Conservation (phyloP, 2,329 filamentous ascomycete species). For the Aspergillus piperis region DNA sequence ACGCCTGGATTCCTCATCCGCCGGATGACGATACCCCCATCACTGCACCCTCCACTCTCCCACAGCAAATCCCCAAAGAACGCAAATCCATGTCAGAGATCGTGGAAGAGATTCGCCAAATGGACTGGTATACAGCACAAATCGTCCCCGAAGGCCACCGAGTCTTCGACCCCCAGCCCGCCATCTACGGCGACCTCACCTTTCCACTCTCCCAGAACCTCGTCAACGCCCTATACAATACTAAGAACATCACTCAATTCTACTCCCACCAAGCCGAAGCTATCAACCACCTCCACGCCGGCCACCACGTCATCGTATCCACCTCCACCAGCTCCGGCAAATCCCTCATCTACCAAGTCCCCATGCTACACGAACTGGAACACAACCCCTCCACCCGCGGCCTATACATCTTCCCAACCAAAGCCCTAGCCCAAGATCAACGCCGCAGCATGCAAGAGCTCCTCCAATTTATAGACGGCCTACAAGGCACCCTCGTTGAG, state of each 20-base stretch:
- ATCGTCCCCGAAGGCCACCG: constrained; percentile 92
- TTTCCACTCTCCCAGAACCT: constrained; percentile 87
- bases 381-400: constrained; percentile 74
- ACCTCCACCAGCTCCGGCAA: constrained; percentile 97
- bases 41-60: constrained; percentile 52
- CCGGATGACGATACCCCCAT: constrained; percentile 45
- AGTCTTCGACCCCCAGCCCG: constrained; percentile 81
- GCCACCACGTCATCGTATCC: constrained; percentile 84
- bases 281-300: constrained; percentile 81
- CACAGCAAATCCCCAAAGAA: constrained; percentile 74
- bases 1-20: constrained; percentile 64
- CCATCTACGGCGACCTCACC: constrained; percentile 78
- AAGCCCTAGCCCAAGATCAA: constrained; percentile 94
- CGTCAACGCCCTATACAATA: constrained; percentile 96
- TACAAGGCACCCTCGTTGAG: constrained; percentile 78
- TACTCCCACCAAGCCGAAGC: constrained; percentile 93
- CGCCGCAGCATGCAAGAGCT: constrained; percentile 83
- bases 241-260: constrained; percentile 78
- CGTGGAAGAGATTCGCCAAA: constrained; percentile 75
- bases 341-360: constrained; percentile 95
- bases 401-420: constrained; percentile 98
- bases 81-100: constrained; percentile 82
- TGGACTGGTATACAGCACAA: constrained; percentile 87
- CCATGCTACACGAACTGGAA: constrained; percentile 84
- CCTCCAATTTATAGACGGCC: constrained; percentile 73